Percentiles rank a stretch among this genome's conserved stretches.
Evolutionary conservation across 2,329 filamentous ascomycete species (phyloP).

Genomic region (Xylaria sp.): DNA sequence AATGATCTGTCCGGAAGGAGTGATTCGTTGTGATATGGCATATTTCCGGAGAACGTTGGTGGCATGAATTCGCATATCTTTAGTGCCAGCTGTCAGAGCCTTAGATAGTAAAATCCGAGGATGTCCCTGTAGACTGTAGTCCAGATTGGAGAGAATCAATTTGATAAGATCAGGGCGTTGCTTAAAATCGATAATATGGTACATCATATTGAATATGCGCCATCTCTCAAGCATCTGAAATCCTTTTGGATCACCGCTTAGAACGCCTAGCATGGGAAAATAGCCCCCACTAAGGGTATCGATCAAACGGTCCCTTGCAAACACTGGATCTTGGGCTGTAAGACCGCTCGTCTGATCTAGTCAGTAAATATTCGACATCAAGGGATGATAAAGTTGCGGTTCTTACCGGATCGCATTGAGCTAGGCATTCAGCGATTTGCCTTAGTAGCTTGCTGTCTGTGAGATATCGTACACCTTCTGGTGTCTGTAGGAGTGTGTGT

Average conservation of each 20-base stretch:
- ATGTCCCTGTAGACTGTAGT: constrained; percentile 89
- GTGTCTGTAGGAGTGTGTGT: constrained; percentile 84
- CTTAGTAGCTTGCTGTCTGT: constrained; percentile 91
- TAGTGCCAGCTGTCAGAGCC: constrained; percentile 89
- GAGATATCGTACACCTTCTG: constrained; percentile 86
- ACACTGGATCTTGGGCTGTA: constrained; percentile 87
- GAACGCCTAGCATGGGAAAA: constrained; percentile 88
- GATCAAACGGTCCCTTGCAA: constrained; percentile 83
- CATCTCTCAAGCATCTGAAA: constrained; percentile 92
- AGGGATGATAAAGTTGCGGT: constrained; percentile 10
- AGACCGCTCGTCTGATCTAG: constrained; percentile 70
- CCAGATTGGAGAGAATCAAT: constrained; percentile 87
- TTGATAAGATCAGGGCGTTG: constrained; percentile 93
- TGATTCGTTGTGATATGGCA: constrained; percentile 67
- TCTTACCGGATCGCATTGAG: constrained; percentile 88
- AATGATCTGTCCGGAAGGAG: constrained; percentile 55
- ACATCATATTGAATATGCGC: constrained; percentile 99
- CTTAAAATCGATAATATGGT: constrained; percentile 93
- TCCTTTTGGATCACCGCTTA: constrained; percentile 85
- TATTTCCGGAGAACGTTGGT: constrained; percentile 90
- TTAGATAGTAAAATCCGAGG: constrained; percentile 93
- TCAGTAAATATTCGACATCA: constrained; percentile 35
- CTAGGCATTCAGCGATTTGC: constrained; percentile 94
- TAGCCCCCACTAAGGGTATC: constrained; percentile 94
- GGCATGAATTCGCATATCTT: constrained; percentile 89